Evolutionary conservation across 805 yeast genomes (phyloP).

Genomic region (Debaryomyces maramus): DNA sequence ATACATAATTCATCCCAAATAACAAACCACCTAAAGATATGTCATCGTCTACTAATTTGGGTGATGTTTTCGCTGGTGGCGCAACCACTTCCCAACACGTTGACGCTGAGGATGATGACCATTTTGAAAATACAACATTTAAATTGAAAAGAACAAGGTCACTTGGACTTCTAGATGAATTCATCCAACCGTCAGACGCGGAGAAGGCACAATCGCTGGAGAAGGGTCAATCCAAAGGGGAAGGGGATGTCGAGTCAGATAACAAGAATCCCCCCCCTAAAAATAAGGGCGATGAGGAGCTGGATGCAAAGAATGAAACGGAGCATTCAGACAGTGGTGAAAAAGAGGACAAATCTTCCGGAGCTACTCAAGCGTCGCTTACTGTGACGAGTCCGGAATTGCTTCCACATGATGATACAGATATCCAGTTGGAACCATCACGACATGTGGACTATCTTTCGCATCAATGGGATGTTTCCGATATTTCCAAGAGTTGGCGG

Average conservation of each 20-base stretch:
- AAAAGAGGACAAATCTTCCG: slow-evolving; percentile 5
- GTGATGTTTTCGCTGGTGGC: slow-evolving; percentile 52
- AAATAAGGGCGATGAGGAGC: not conserved
- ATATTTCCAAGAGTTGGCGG: slow-evolving; percentile 93
- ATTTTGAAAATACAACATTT: slow-evolving; percentile 69
- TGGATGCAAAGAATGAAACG: not conserved
- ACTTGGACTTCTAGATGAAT: slow-evolving; percentile 75
- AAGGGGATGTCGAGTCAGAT: not conserved
- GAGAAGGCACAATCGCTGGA: slow-evolving; percentile 14
- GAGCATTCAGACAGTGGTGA: slow-evolving; percentile 2
- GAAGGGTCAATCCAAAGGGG: slow-evolving; percentile 3
- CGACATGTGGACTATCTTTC: slow-evolving; percentile 93
- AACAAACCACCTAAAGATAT: slow-evolving; percentile 3
- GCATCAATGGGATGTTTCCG: slow-evolving; percentile 93
- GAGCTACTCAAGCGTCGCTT: slow-evolving; percentile 6
- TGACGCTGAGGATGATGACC: slow-evolving; percentile 68
- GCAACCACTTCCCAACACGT: slow-evolving; percentile 66
- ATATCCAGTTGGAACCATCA: slow-evolving; percentile 75
- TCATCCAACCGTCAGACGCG: slow-evolving; percentile 44
- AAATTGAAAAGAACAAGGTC: slow-evolving; percentile 80
- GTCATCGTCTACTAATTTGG: slow-evolving; percentile 13
- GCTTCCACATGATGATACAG: slow-evolving; percentile 81
- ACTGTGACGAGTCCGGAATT: slow-evolving; percentile 31
- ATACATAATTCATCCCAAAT: not conserved
- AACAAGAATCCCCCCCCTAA: not conserved